These are phyloP conservation scores for Termitomyces sp. DNA, from an alignment of 768 basidiomycete species.

Conservation along the genomic window DNA sequence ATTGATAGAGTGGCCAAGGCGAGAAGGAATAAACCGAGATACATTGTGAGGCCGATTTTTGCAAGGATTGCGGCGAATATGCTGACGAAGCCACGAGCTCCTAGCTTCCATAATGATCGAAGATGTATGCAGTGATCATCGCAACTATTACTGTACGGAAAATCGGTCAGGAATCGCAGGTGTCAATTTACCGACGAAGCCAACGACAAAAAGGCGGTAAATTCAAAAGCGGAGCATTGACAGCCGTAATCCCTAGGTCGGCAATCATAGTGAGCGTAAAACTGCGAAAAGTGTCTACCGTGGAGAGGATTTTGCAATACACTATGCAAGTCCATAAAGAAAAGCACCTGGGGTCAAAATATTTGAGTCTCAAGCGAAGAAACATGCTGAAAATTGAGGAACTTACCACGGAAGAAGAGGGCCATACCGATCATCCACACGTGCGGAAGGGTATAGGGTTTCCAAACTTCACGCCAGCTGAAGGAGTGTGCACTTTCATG, in stretches of 20 bases:
- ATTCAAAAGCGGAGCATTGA: slow-evolving; percentile 54
- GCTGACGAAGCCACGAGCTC: slow-evolving; percentile 40
- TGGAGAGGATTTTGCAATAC: background rate
- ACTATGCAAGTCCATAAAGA: background rate
- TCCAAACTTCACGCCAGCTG: background rate
- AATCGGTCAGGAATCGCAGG: background rate
- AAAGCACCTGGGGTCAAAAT: background rate
- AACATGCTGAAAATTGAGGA: background rate
- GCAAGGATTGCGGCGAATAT: slow-evolving; percentile 38
- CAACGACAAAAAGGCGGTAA: slow-evolving; percentile 49
- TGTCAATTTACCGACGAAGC: slow-evolving; percentile 36
- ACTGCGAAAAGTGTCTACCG: background rate
- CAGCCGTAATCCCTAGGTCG: slow-evolving; percentile 48
- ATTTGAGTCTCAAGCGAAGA: background rate
- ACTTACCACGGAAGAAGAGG: background rate
- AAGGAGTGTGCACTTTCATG: background rate
- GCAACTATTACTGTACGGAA: too few relatives aligned
- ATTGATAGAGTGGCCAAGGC: too few relatives aligned
- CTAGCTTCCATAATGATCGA: slow-evolving; percentile 48
- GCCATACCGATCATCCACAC: background rate
- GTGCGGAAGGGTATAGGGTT: background rate
- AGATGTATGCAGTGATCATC: slow-evolving; percentile 34
- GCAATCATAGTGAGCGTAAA: background rate
- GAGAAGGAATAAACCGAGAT: slow-evolving; percentile 33
- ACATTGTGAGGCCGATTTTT: slow-evolving; percentile 47